Evolutionary conservation across 352 stramenopile species (phyloP), one percentile per base, ranked within the genome.

Genomic region (Phytophthora hybrid): DNA sequence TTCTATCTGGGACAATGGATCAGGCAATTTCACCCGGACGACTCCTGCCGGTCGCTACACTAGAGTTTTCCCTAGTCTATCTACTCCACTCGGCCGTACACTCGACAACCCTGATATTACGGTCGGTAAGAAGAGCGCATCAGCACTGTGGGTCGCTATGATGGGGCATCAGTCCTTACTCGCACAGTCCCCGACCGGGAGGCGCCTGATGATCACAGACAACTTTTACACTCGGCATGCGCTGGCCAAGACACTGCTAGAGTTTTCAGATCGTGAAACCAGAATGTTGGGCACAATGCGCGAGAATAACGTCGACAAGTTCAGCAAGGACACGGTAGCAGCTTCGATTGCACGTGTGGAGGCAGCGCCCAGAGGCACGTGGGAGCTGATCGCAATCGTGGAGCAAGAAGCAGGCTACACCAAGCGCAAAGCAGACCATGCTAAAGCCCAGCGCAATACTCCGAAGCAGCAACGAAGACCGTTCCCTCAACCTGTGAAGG

Each of bases 181-280:
- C 0, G n/a, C 23, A 5, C 18, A n/a, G 0, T 59, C 55, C 6
- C 41, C 46, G 6, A 32, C 1, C 7, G 63, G 63, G 2, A 19
- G 10, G 0, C 41, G 63, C 1, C 29, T 64, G 4, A 47, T 59
- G 41, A 21, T 64, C 0, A 46, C n/a, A 5, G 44, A 71, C 47
- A 71, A 64, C 23, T 71, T 71, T 2, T 71, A 63, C 21, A 64
- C 63, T 0, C 41, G 63, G 1, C 55, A 71, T 18, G 14, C 19
- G 3, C 46, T 71, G 1, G 63, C 55, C 2, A 71, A 59, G 1
- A 21, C 55, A 23, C 11, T 55, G 0, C 3, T 13, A 0, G 13
- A 1, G 4, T 47, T n/a, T 18, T n/a, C 39, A 31, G 41, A 64
- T 8, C 18, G 23, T 13, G 19, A 46, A 13, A 46, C 9, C 14